phyloP scores from a whole-genome alignment of 305 asterid species.

The Fraxinus nigra region DNA sequence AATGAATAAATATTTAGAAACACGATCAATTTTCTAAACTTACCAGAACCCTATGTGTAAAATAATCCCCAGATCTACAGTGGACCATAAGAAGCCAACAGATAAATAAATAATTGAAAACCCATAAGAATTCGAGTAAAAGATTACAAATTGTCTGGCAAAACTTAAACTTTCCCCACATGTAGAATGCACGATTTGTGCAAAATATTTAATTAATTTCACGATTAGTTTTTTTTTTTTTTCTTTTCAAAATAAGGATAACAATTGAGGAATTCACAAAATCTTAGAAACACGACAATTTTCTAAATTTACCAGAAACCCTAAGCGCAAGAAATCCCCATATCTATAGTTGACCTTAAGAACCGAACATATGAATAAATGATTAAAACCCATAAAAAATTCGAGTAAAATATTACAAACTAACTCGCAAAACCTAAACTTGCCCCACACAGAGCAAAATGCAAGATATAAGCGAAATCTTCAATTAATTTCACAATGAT shows the following conservation, averaged over 20 bases:
- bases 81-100: not conserved
- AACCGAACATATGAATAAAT: not conserved
- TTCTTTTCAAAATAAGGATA: not conserved
- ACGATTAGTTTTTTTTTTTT: not conserved
- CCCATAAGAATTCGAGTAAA: not conserved
- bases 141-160: not conserved
- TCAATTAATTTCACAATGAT: not conserved
- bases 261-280: not conserved
- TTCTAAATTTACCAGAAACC: not conserved
- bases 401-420: not conserved
- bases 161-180: slow-evolving; percentile 1
- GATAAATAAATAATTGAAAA: slow-evolving; percentile 12
- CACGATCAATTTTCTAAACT: not conserved
- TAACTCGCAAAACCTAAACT: not conserved
- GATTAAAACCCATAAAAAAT: not conserved
- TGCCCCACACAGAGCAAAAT: not conserved
- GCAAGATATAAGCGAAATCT: not conserved
- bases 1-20: not conserved
- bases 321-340: not conserved
- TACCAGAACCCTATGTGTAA: slow-evolving; percentile 10
- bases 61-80: slow-evolving; percentile 15
- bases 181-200: not conserved
- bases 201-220: not conserved
- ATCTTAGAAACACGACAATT: not conserved
- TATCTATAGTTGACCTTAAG: not conserved